These are phyloP conservation scores for Boehmeria nivea DNA, from an alignment of 306 rosid species.

Conservation along the genomic window DNA sequence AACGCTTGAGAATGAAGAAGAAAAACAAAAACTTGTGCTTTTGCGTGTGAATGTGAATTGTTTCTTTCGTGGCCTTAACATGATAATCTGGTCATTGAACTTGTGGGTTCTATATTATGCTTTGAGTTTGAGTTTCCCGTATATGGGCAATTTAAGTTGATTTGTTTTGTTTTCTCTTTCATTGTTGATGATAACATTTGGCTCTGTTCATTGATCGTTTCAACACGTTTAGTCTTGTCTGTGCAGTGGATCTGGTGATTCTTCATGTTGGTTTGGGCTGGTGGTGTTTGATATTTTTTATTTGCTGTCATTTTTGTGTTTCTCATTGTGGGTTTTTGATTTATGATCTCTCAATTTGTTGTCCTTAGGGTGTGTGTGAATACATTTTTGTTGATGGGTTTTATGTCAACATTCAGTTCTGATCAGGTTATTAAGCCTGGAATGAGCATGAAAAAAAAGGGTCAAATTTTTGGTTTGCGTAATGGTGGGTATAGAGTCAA, in stretches of 20 bases:
- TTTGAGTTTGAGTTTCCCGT: slow-evolving; percentile 9
- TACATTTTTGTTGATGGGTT: too few relatives aligned
- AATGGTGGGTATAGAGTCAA: slow-evolving; percentile 3
- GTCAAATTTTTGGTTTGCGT: not conserved
- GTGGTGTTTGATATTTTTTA: slow-evolving; percentile 1
- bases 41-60: slow-evolving; percentile 17
- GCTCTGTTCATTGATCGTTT: not conserved
- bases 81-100: slow-evolving; percentile 27
- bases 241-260: slow-evolving; percentile 41
- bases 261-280: slow-evolving; percentile 14
- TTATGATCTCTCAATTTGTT: slow-evolving; percentile 11
- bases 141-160: slow-evolving; percentile 21
- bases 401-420: slow-evolving; percentile 9
- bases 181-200: not conserved
- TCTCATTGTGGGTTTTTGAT: slow-evolving; percentile 5
- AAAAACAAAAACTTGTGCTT: slow-evolving; percentile 13
- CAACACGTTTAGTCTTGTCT: slow-evolving; percentile 9
- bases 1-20: slow-evolving; percentile 18
- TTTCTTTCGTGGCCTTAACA: slow-evolving; percentile 12
- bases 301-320: too few relatives aligned
- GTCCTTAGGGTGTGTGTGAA: too few relatives aligned
- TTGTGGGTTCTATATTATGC: slow-evolving; percentile 17
- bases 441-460: too few relatives aligned
- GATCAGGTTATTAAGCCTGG: not conserved
- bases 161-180: slow-evolving; percentile 20